phyloP scores from a whole-genome alignment of 2,329 filamentous ascomycete genomes.

The Paecilomyces dactylethromorphus region DNA sequence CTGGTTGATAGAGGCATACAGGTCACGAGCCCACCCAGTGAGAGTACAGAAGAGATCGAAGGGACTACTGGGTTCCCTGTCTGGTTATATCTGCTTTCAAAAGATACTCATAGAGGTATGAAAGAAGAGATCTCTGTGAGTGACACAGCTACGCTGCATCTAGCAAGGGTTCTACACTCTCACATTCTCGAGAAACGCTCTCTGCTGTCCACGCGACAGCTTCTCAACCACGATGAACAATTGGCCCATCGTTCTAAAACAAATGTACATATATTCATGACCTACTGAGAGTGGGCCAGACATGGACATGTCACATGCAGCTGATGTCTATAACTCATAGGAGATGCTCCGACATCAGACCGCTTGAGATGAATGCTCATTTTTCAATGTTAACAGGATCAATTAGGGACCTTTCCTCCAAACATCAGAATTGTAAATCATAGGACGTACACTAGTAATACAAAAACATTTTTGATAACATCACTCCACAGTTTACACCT shows the following conservation, averaged over 20 bases:
- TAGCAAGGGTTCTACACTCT: too few species aligned
- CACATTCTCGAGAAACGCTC: too few species aligned
- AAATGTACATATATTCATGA: not conserved
- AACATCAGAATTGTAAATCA: not conserved
- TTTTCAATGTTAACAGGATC: not conserved
- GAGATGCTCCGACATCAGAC: not conserved
- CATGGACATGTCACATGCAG: not conserved
- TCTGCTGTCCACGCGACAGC: too few species aligned
- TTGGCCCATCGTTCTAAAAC: too few species aligned
- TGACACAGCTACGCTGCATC: too few species aligned
- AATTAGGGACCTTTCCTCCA: not conserved
- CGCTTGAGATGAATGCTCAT: not conserved
- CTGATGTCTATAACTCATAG: not conserved
- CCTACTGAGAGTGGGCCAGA: not conserved
- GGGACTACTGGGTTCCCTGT: too few species aligned
- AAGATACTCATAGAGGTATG: too few species aligned
- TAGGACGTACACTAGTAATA: not conserved
- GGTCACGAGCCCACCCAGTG: not conserved
- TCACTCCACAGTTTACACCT: too few species aligned
- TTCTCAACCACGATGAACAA: too few species aligned
- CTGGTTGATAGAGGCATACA: not conserved
- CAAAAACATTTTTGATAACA: too few species aligned
- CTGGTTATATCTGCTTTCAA: too few species aligned
- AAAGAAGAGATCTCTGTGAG: too few species aligned
- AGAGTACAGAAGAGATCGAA: not conserved